Evolutionary conservation across 2,329 filamentous ascomycete species (phyloP), one percentile per base, ranked within the genome.

Genomic region (Scedosporium dehoogii): DNA sequence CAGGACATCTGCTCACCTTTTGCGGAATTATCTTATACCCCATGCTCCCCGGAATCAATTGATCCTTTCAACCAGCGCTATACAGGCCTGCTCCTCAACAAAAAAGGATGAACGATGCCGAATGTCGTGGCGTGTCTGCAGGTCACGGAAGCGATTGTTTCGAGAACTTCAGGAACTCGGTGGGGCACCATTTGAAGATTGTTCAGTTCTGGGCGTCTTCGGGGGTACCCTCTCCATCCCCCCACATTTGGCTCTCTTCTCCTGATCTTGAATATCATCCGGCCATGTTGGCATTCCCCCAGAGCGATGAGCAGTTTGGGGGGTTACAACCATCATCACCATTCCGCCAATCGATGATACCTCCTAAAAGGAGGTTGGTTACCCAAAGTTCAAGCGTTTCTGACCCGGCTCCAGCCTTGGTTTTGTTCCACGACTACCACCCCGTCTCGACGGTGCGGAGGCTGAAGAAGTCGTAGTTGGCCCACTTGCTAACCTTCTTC

Each of bases 381-480:
- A 84, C 64, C 81, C 80, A 76, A 87, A 87, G 51, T 77, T 81
- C 71, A 87, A 75, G 70, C 77, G 84, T 66, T 79, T 84, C 69
- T 87, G 85, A 14, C 84, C 84, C 64, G 81, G 81, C 70, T 86
- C 84, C 9, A 74, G 69, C 68, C 74, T 77, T 62, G 70, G 69
- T 70, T 75, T 75, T 71, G 74, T 18, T 27, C 44, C 48, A 41
- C 59, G 61, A 55, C 75, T 66, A 69, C 59, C 46, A 73, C 64
- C 69, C 69, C 63, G 68, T 70, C 65, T 69, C 58, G 63, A 4
- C 27, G 62, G 55, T 41, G 27, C 29, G 16, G 63, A 61, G 10
- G 56, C 27, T 12, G 29, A 14, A 6, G 21, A 51, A n/a, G 62
- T 58, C 14, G 33, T 46, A 21, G 38, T 10, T 46, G 55, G 23